Evolutionary conservation across 2,329 filamentous ascomycete species (phyloP), one percentile per base, ranked within the genome.

Genomic region (Colletotrichum higginsianum): DNA sequence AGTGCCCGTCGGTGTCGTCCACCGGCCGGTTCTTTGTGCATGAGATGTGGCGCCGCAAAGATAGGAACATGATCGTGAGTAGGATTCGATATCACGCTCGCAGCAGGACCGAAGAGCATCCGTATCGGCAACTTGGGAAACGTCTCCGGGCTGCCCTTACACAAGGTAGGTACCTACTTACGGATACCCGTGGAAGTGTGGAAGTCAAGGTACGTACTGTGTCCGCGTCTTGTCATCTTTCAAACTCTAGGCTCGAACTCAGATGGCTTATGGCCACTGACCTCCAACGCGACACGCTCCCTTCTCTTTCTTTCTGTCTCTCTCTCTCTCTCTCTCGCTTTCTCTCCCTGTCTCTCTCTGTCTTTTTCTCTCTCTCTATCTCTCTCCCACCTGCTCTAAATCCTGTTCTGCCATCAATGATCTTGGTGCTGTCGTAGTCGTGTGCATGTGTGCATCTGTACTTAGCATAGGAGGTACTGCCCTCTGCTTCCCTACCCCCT

Each of bases 221-320:
- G 30, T 35, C 40, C 46, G 23, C 11, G n/a, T 60, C 40, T 30
- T n/a, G 56, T 23, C 23, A 57, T 42, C n/a, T 40, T 35, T 40
- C 21, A 60, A 60, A 60, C 40, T 60, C 23, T 60, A n/a, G 40
- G 35, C 7, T 42, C 15, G 53, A 57, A 57, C 53, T 57, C 35
- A 42, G 53, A 57, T 56, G 35, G 12, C 12, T 56, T 15, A 3
- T 56, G 53, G 16, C 35, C 53, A 40, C 35, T 56, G 30, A 18
- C 53, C 18, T 13, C 18, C 13, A 23, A 23, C 35, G 7, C 35
- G 30, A 35, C 30, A 35, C 8, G 30, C 30, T 35, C 8, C 30
- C 30, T 35, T 35, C 30, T 35, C 30, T 11, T 2, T 35, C 30
- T 13, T 18, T n/a, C 50, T 15, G 11, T 6, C 16, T 35, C 26